phyloP scores from a whole-genome alignment of 2,329 filamentous ascomycete species.

The Apiospora kogelbergensis region DNA sequence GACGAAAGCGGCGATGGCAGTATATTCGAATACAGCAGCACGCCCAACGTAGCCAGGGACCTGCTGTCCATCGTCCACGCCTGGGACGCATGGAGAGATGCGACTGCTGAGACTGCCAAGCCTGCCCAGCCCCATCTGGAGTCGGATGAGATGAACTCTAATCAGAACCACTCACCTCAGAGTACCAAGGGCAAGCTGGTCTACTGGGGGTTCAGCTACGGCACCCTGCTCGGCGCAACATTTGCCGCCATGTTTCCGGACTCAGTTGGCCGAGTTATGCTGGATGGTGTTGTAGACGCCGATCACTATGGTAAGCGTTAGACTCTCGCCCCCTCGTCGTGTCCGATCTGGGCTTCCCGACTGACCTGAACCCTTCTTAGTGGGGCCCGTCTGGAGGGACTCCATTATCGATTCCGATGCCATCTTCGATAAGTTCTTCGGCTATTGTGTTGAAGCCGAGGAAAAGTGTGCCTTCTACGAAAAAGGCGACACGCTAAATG shows the following conservation, averaged over 20 bases:
- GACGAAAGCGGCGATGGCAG: slow-evolving; percentile 27
- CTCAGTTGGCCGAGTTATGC: slow-evolving; percentile 41
- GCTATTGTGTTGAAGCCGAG: slow-evolving; percentile 45
- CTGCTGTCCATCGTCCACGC: slow-evolving; percentile 41
- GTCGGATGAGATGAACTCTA: slow-evolving; percentile 13
- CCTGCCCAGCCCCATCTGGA: slow-evolving; percentile 13
- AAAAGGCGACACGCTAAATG: slow-evolving; percentile 31
- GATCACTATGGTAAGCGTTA: slow-evolving; percentile 36
- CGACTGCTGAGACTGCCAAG: slow-evolving; percentile 14
- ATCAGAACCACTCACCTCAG: slow-evolving; percentile 12
- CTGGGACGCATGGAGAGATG: slow-evolving; percentile 35
- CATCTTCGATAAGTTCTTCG: slow-evolving; percentile 45
- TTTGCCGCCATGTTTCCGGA: slow-evolving; percentile 44
- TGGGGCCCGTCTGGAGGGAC: slow-evolving; percentile 37
- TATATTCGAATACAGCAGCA: slow-evolving; percentile 34
- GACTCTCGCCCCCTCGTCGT: background rate
- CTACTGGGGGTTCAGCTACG: slow-evolving; percentile 43
- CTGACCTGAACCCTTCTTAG: background rate
- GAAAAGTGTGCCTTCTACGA: slow-evolving; percentile 39
- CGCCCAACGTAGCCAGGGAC: slow-evolving; percentile 37
- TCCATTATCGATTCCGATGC: slow-evolving; percentile 46
- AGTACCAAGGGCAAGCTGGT: slow-evolving; percentile 31
- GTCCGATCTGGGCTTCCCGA: background rate
- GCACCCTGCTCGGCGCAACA: slow-evolving; percentile 37
- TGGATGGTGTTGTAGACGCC: slow-evolving; percentile 36